Percentiles rank a stretch among this genome's conserved stretches.
These are phyloP conservation scores for Linnemannia zychae DNA, from an alignment of 192 early-diverging fungal species.

Conservation along the genomic window DNA sequence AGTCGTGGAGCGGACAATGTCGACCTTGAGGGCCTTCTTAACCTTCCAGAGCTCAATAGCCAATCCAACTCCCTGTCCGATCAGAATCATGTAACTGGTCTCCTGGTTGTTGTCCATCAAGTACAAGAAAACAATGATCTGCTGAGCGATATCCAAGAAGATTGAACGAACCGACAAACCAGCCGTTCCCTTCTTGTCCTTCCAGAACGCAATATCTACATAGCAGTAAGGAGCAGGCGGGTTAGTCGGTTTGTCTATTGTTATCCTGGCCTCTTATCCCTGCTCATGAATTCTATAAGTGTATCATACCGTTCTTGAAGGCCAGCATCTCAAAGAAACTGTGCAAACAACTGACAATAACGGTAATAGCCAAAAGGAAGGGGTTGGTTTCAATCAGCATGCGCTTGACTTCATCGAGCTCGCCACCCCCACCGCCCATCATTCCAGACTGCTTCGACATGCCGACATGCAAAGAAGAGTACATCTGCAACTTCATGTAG, in stretches of 20 bases:
- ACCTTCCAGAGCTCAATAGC: constrained; percentile 95
- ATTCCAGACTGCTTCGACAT: constrained; percentile 71
- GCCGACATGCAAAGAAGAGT: constrained; percentile 75
- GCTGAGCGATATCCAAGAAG: constrained; percentile 84
- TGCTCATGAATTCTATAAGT: not conserved
- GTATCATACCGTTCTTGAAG: constrained; percentile 87
- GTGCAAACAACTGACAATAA: constrained; percentile 85
- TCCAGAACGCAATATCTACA: constrained; percentile 92
- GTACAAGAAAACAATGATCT: constrained; percentile 91
- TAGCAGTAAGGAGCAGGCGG: not conserved
- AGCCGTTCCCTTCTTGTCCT: constrained; percentile 80
- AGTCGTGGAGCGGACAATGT: constrained; percentile 50
- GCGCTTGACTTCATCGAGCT: constrained; percentile 88
- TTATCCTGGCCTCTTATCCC: no score
- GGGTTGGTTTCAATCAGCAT: constrained; percentile 95
- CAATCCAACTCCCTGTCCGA: constrained; percentile 85
- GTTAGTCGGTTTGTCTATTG: no score
- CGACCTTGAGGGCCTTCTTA: constrained; percentile 84
- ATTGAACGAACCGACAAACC: constrained; percentile 89
- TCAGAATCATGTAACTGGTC: constrained; percentile 87
- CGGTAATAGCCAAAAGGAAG: constrained; percentile 79
- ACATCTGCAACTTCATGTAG: constrained; percentile 83
- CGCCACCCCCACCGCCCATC: constrained; percentile 62
- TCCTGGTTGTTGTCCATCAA: constrained; percentile 86
- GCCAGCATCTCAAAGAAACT: constrained; percentile 92